Conservation (phyloP, 2,329 filamentous ascomycete genomes). For the Penicillium freii region DNA sequence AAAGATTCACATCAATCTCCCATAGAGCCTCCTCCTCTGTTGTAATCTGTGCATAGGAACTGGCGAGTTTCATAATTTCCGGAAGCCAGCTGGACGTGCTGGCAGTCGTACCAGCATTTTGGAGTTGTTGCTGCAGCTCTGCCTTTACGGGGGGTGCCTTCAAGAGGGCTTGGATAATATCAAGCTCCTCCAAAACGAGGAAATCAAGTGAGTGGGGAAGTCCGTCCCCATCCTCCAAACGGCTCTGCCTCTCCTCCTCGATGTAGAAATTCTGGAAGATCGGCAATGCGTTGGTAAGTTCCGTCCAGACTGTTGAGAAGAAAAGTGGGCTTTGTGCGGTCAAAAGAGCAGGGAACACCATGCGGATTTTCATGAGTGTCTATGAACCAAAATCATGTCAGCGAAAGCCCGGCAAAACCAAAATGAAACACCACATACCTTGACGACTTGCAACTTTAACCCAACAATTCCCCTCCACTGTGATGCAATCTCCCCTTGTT, state of each 20-base stretch:
- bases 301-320: slow-evolving; percentile 86
- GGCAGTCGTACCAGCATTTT: slow-evolving; percentile 56
- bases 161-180: slow-evolving; percentile 89
- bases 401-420: neutral
- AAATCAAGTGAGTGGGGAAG: slow-evolving; percentile 96
- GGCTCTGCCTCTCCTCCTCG: slow-evolving; percentile 77
- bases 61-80: slow-evolving; percentile 81
- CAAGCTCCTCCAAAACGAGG: slow-evolving; percentile 86
- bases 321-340: slow-evolving; percentile 77
- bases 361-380: slow-evolving; percentile 84
- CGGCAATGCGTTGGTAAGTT: slow-evolving; percentile 70
- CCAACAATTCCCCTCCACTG: slow-evolving; percentile 78
- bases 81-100: slow-evolving; percentile 75
- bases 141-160: slow-evolving; percentile 83
- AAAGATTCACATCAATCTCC: slow-evolving; percentile 95
- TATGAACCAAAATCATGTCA: slow-evolving; percentile 38
- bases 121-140: slow-evolving; percentile 79
- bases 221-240: slow-evolving; percentile 83
- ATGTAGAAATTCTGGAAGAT: slow-evolving; percentile 84
- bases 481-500: slow-evolving; percentile 56
- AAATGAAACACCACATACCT: slow-evolving; percentile 46
- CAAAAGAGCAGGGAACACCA: slow-evolving; percentile 77
- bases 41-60: slow-evolving; percentile 84
- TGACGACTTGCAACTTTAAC: slow-evolving; percentile 90
- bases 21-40: slow-evolving; percentile 91